Conservation (phyloP, 192 early-diverging fungal species). For the Entomortierella chlamydospora region DNA sequence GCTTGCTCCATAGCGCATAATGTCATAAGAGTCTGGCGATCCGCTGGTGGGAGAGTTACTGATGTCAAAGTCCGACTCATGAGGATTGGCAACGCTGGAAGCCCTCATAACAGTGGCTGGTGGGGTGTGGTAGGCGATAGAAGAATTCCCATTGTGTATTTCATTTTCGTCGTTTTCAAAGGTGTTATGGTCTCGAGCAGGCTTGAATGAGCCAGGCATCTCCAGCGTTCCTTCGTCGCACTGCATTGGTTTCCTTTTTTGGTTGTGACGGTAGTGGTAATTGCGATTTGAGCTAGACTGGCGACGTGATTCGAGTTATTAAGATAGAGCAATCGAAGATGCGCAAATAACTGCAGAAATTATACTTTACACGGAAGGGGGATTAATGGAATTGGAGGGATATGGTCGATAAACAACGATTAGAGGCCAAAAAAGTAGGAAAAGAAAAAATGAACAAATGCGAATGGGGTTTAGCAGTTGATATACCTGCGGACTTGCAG, state of each 20-base stretch:
- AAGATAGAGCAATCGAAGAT: too few species aligned
- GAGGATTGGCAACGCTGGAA: conserved; percentile 12
- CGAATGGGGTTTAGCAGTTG: background rate
- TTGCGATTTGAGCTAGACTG: background rate
- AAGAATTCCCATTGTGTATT: background rate
- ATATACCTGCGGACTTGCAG: background rate
- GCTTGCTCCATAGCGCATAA: conserved; percentile 7
- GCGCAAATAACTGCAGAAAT: too few species aligned
- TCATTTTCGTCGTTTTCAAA: background rate
- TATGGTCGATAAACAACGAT: too few species aligned
- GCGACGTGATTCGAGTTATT: background rate
- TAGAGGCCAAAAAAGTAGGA: background rate
- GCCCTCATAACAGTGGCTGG: conserved; percentile 26
- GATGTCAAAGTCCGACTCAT: conserved; percentile 9
- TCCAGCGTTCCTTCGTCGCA: conserved; percentile 9
- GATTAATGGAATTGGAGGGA: too few species aligned
- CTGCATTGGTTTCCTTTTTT: conserved; percentile 19
- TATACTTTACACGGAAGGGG: too few species aligned
- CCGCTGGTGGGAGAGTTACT: conserved; percentile 20
- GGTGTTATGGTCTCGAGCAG: background rate
- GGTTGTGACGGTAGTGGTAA: background rate
- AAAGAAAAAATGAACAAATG: background rate
- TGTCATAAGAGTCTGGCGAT: background rate
- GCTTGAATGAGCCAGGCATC: conserved; percentile 45
- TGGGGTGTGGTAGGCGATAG: background rate